Evolutionary conservation across 2,329 filamentous ascomycete species (phyloP).

Genomic region (Microdochium paspali): DNA sequence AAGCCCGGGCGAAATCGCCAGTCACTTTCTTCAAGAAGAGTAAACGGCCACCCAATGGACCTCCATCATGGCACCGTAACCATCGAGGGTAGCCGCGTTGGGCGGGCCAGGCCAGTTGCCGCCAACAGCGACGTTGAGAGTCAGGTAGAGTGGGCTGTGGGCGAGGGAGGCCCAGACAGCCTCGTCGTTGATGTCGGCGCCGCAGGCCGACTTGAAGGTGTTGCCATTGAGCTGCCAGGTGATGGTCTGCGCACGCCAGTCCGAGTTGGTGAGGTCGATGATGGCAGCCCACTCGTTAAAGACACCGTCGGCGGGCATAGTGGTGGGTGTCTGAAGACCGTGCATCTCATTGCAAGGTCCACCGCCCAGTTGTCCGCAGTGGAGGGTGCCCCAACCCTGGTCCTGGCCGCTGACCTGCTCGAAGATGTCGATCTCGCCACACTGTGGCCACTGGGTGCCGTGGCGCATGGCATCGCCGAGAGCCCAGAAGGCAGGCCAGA

Average conservation of each 20-base stretch:
- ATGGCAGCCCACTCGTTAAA: slow-evolving; percentile 42
- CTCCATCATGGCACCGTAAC: slow-evolving; percentile 22
- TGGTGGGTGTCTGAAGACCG: slow-evolving; percentile 26
- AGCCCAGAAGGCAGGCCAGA: slow-evolving; percentile 53
- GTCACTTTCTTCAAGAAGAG: slow-evolving; percentile 10
- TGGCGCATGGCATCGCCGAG: slow-evolving; percentile 39
- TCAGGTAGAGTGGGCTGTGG: slow-evolving; percentile 37
- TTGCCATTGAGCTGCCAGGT: slow-evolving; percentile 38
- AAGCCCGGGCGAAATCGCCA: not conserved
- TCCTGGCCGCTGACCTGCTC: slow-evolving; percentile 42
- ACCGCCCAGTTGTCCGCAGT: slow-evolving; percentile 36
- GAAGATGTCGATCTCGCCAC: slow-evolving; percentile 49
- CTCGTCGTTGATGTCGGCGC: slow-evolving; percentile 31
- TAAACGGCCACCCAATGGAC: slow-evolving; percentile 20
- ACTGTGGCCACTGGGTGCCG: slow-evolving; percentile 39
- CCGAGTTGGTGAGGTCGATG: slow-evolving; percentile 34
- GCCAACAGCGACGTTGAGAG: slow-evolving; percentile 47
- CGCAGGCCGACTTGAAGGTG: slow-evolving; percentile 32
- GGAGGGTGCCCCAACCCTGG: slow-evolving; percentile 37
- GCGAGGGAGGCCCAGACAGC: slow-evolving; percentile 39
- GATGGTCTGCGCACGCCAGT: slow-evolving; percentile 39
- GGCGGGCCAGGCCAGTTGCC: slow-evolving; percentile 33
- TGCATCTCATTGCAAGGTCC: slow-evolving; percentile 42
- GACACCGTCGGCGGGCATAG: slow-evolving; percentile 23
- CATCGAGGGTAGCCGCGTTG: slow-evolving; percentile 14